phyloP scores from a whole-genome alignment of 1,284 basidiomycete species.

The Cronartium quercuum region DNA sequence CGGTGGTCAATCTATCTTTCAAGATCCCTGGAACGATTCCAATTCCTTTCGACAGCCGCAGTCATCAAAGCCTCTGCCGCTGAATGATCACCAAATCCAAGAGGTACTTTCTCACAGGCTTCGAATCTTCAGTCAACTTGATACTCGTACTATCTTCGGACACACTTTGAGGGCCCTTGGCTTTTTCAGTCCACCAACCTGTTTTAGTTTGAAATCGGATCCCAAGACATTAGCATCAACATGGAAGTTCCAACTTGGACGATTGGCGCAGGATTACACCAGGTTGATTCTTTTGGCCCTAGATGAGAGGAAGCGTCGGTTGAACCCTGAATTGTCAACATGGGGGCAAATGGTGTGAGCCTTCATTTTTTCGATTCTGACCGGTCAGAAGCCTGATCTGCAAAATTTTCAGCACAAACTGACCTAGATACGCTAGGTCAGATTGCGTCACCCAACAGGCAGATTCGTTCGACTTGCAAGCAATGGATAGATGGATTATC shows the following conservation, averaged over 20 bases:
- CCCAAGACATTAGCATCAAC: neutral
- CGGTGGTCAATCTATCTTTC: neutral
- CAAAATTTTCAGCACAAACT: neutral
- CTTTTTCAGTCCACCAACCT: neutral
- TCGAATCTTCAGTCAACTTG: neutral
- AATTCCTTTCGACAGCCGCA: neutral
- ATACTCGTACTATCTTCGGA: neutral
- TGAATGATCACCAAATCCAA: neutral
- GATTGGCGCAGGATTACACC: neutral
- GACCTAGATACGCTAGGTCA: neutral
- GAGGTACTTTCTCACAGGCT: neutral
- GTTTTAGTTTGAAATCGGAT: neutral
- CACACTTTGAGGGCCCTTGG: neutral
- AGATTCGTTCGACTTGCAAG: neutral
- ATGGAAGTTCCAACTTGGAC: neutral
- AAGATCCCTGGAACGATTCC: neutral
- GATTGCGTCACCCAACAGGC: neutral
- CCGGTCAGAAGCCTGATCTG: no score
- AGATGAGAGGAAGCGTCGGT: neutral
- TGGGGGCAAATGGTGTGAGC: neutral
- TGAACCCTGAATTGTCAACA: neutral
- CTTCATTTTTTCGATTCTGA: neutral
- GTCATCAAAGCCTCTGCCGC: neutral
- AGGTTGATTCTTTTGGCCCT: neutral
- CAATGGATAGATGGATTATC: neutral